These are phyloP conservation scores for Cutaneotrichosporon curvatum DNA, from an alignment of 1,284 basidiomycete genomes.

Conservation along the genomic window DNA sequence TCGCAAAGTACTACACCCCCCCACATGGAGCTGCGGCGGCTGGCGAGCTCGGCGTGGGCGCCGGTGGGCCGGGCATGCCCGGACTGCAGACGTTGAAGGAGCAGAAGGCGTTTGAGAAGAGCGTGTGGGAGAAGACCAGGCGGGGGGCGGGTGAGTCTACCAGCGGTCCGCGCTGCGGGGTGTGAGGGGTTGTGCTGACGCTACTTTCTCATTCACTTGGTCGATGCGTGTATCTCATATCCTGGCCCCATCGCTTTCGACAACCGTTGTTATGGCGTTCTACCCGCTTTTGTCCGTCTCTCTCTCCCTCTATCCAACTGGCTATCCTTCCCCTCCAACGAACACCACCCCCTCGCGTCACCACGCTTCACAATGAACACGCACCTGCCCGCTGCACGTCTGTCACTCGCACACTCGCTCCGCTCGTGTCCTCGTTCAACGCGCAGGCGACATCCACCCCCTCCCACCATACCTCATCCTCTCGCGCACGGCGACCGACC, in stretches of 20 bases:
- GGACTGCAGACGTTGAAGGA: slow-evolving; percentile 66
- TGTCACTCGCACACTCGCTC: neutral
- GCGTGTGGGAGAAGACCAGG: slow-evolving; percentile 89
- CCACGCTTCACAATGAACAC: no score
- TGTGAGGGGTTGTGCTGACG: no score
- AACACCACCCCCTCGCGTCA: no score
- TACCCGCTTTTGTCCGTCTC: no score
- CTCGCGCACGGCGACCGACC: slow-evolving; percentile 88
- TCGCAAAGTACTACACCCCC: slow-evolving; percentile 83
- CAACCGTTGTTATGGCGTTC: no score
- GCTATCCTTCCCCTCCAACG: no score
- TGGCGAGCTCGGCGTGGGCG: slow-evolving; percentile 43
- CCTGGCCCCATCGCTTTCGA: no score
- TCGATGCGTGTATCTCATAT: no score
- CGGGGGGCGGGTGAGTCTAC: slow-evolving; percentile 69
- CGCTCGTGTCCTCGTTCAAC: slow-evolving; percentile 1
- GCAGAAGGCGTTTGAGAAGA: slow-evolving; percentile 91
- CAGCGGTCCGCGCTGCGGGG: neutral
- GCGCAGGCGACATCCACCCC: slow-evolving; percentile 86
- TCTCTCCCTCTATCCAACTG: no score
- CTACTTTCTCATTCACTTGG: no score
- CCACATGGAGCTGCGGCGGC: slow-evolving; percentile 50
- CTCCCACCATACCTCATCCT: slow-evolving; percentile 82
- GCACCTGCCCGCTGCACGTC: neutral
- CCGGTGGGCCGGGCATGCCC: slow-evolving; percentile 38